A percentile compares a stretch with the other conserved stretches of the same genome.
Conservation (phyloP, 257 asterid species). For the Schizonepeta tenuifolia region DNA sequence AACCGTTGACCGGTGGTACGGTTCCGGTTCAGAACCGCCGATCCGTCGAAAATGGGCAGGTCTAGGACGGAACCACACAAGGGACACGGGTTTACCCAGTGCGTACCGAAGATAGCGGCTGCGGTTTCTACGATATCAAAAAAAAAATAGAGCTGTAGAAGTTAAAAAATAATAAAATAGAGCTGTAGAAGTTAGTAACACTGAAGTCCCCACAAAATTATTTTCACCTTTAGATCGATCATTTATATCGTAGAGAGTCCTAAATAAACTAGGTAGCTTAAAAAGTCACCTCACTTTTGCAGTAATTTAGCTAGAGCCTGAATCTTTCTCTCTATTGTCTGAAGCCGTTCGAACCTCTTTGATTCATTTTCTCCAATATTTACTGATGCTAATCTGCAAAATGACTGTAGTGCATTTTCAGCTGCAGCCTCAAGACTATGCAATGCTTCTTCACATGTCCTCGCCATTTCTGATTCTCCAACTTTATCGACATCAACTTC, state of each 20-base stretch:
- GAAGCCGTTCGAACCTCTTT: slow-evolving; percentile 36
- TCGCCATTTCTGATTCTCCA: slow-evolving; percentile 32
- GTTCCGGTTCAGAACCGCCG: too few relatives aligned
- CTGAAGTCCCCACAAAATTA: not conserved
- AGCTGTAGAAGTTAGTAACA: not conserved
- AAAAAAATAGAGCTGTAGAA: too few relatives aligned
- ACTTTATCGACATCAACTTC: slow-evolving; percentile 18
- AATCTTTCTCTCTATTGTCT: slow-evolving; percentile 48
- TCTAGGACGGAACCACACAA: too few relatives aligned
- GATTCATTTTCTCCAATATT: slow-evolving; percentile 33
- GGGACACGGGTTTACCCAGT: too few relatives aligned
- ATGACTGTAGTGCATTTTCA: slow-evolving; percentile 51
- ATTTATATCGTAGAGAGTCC: not conserved
- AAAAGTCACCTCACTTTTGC: slow-evolving; percentile 35
- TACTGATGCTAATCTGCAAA: slow-evolving; percentile 43
- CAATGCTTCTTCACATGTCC: slow-evolving; percentile 53
- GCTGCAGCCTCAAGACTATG: slow-evolving; percentile 57
- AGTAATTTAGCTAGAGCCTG: slow-evolving; percentile 46
- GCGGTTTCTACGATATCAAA: too few relatives aligned
- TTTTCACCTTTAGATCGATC: not conserved
- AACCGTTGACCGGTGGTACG: too few relatives aligned
- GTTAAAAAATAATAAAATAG: too few relatives aligned
- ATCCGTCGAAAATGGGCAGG: too few relatives aligned
- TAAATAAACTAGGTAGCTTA: not conserved
- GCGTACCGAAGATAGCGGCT: too few relatives aligned